phyloP scores from a whole-genome alignment of 2,329 filamentous ascomycete genomes.

The Alternaria rosae region DNA sequence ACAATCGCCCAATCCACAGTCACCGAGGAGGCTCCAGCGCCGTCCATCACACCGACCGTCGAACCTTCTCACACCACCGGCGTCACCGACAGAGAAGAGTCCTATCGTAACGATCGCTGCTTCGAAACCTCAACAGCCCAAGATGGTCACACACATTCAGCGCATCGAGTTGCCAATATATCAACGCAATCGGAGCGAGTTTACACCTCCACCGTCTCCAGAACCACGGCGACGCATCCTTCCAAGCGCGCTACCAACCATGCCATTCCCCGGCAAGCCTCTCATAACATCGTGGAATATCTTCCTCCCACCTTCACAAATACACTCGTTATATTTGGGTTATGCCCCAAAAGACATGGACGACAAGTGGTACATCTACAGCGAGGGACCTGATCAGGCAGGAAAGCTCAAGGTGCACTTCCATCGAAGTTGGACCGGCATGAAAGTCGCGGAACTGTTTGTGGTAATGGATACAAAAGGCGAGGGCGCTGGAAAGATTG shows the following conservation, averaged over 20 bases:
- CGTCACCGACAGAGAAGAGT: slow-evolving; percentile 13
- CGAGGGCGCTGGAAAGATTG: slow-evolving; percentile 45
- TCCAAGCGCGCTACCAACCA: slow-evolving; percentile 25
- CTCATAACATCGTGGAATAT: slow-evolving; percentile 40
- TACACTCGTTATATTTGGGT: slow-evolving; percentile 41
- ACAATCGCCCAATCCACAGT: not conserved
- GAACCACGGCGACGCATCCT: slow-evolving; percentile 15
- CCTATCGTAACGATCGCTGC: slow-evolving; percentile 5
- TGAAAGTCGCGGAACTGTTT: slow-evolving; percentile 46
- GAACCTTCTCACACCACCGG: slow-evolving; percentile 17
- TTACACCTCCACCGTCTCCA: slow-evolving; percentile 7
- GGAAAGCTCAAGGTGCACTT: slow-evolving; percentile 49
- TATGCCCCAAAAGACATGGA: slow-evolving; percentile 31
- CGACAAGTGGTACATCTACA: slow-evolving; percentile 47
- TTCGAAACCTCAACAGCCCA: slow-evolving; percentile 2
- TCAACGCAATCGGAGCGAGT: not conserved
- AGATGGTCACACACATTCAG: slow-evolving; percentile 13
- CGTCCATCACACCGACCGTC: slow-evolving; percentile 5
- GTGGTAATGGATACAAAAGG: slow-evolving; percentile 46
- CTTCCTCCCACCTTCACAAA: slow-evolving; percentile 41
- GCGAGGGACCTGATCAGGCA: slow-evolving; percentile 40
- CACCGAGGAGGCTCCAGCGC: slow-evolving; percentile 14
- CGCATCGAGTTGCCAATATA: slow-evolving; percentile 14
- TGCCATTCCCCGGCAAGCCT: slow-evolving; percentile 27
- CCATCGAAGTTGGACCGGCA: slow-evolving; percentile 41